Conservation (phyloP, 495 filamentous ascomycete genomes). For the Tuber magnatum region DNA sequence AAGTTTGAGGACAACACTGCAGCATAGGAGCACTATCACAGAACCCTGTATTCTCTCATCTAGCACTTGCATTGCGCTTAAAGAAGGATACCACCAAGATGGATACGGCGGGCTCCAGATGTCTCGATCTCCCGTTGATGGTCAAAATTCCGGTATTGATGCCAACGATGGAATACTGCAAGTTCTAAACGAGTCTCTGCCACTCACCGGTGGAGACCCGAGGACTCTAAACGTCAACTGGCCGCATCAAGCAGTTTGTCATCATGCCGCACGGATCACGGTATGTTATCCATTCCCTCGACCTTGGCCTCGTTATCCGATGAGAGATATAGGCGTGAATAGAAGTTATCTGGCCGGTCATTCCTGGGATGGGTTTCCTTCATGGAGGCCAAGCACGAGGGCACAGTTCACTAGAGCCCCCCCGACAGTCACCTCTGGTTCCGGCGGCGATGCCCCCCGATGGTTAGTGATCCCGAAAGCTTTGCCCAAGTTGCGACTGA, state of each 20-base stretch:
- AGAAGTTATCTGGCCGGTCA: conserved; percentile 51
- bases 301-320: not conserved
- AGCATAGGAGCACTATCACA: not conserved
- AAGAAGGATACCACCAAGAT: not conserved
- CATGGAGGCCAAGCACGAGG: conserved; percentile 52
- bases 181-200: not conserved
- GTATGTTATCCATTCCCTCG: not conserved
- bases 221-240: conserved; percentile 2
- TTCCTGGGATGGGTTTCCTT: conserved; percentile 53
- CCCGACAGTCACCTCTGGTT: conserved; percentile 52
- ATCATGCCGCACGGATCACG: conserved; percentile 13
- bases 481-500: conserved; percentile 34
- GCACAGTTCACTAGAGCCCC: conserved; percentile 51
- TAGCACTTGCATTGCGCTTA: not conserved
- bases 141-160: not conserved
- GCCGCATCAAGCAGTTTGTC: not conserved
- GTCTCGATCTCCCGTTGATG: not conserved
- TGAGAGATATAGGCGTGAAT: conserved; percentile 6
- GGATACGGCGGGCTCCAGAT: not conserved
- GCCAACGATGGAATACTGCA: not conserved
- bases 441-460: conserved; percentile 39
- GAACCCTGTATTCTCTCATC: not conserved
- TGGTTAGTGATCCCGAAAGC: not conserved
- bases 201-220: conserved; percentile 11
- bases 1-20: not conserved